Evolutionary conservation across 2,329 filamentous ascomycete species (phyloP), one percentile per base, ranked within the genome.

Genomic region (Claviceps sp.): DNA sequence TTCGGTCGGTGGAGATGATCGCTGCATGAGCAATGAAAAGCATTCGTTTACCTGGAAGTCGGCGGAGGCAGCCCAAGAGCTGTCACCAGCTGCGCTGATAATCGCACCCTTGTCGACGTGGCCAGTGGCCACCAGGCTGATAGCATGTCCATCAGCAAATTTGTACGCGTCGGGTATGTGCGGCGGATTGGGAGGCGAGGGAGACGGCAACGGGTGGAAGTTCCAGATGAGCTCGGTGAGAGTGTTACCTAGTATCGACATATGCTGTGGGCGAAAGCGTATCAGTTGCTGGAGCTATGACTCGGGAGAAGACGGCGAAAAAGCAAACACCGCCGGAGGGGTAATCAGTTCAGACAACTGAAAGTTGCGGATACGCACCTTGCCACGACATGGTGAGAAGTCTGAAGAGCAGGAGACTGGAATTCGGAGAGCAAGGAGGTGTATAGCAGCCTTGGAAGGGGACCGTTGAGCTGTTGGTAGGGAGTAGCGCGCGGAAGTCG

Each of bases 61-160:
- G 50, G 78, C 22, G 29, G 82, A 82, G 43, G 75, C 67, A 55
- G 88, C 88, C 88, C 88, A 94, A 61, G 80, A 77, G 66, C 83
- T 88, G 71, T 86, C 86, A 62, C 88, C 87, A 60, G 85, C 85
- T 58, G 71, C 73, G 70, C 85, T 89, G 75, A 93, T 82, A 68
- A 95, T 89, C 65, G 86, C 86, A 62, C 79, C 89, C 74, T 88
- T 84, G 74, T 93, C 85, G 64, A 95, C 71, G 67, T 90, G 83
- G 64, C 83, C 83, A 62, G 78, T 83, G 72, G 77, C 84, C 64
- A 94, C 79, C 62, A 95, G 81, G 79, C 88, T 95, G n/a, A 39
- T 16, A 14, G 36, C 50, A 50, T 56, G 29, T 44, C 22, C 49
- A 53, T 59, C 47, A 58, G 58, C 52, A 57, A 60, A 17, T 44